Conservation (phyloP, 768 basidiomycete species). For the Boletus rufocinnamomeus region DNA sequence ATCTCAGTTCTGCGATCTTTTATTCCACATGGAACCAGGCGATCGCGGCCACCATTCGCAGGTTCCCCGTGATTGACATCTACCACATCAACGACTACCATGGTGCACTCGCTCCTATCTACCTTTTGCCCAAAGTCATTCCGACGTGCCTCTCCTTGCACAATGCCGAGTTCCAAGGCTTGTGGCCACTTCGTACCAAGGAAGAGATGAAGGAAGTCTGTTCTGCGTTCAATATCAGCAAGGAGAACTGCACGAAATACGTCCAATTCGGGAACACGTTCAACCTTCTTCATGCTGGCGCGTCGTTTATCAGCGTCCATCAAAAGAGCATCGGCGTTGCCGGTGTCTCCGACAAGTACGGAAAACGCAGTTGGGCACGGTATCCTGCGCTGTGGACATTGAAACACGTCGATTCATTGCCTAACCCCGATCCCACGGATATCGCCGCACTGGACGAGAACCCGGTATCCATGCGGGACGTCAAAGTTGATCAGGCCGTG, state of each 20-base stretch:
- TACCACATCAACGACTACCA: conserved; percentile 97
- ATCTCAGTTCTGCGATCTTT: conserved; percentile 94
- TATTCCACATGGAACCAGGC: conserved; percentile 99
- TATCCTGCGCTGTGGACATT: conserved; percentile 96
- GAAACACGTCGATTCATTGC: conserved; percentile 92
- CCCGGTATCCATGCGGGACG: conserved; percentile 66
- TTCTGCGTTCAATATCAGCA: conserved; percentile 96
- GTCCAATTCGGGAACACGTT: conserved; percentile 98
- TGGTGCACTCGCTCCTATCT: conserved; percentile 87
- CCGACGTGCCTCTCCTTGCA: conserved; percentile 91
- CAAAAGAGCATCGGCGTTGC: conserved; percentile 94
- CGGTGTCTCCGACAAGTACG: conserved; percentile 97
- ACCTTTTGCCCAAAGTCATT: conserved; percentile 87
- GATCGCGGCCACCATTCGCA: conserved; percentile 87
- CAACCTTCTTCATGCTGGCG: conserved; percentile 91
- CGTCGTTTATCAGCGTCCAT: conserved; percentile 88
- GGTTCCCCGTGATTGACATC: conserved; percentile 84
- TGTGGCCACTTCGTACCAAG: conserved; percentile 95
- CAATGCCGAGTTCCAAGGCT: conserved; percentile 97
- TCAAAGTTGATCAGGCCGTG: conserved; percentile 75
- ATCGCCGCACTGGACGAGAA: conserved; percentile 89
- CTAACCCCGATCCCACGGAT: conserved; percentile 94
- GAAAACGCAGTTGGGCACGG: conserved; percentile 94
- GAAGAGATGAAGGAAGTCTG: conserved; percentile 99
- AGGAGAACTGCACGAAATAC: conserved; percentile 94